Evolutionary conservation across 805 yeast species (phyloP), one percentile per base, ranked within the genome.

Genomic region (Babjeviella inositovora): DNA sequence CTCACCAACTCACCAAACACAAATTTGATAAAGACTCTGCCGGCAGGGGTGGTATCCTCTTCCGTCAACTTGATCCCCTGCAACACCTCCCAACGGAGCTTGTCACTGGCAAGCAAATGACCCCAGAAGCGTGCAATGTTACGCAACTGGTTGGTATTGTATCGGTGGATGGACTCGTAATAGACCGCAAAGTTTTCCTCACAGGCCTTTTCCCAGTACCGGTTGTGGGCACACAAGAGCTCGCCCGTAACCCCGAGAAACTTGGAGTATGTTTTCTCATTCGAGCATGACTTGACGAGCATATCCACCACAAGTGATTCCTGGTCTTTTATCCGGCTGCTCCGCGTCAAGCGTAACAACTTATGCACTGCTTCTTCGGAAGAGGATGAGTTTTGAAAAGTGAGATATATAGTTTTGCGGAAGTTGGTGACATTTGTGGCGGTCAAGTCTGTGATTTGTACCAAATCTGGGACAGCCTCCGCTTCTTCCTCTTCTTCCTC

Each of bases 331-430:
- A n/a, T n/a, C n/a, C n/a, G n/a, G n/a, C n/a, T n/a, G n/a, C n/a
- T n/a, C n/a, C n/a, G n/a, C n/a, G n/a, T n/a, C 8, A 79, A 37
- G 37, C 62, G 65, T 19, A 79, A 34, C 5, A 90, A 47, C 43
- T 85, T 85, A 43, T 85, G 97, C 1, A 81, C 84, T 1, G 93
- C 87, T 52, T 90, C 98, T 33, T 81, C 93, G 5, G 85, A 70
- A 1, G 92, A 73, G 73, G 87, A 66, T 29, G 93, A 71, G 12
- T 95, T 81, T 74, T 80, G 82, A 7, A 90, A 53, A 0, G 87
- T 74, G 14, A 85, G 50, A 36, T 87, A 87, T 3, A 87, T 75
- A 2, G 63, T 63, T 35, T 81, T 81, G 34, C 81, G 81, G 33
- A 70, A 69, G 23, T 70, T 68, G 2, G 70, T 53, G 15, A 71